Evolutionary conservation across 2,329 filamentous ascomycete species (phyloP).

Genomic region (Pyrenophora tritici-repentis): DNA sequence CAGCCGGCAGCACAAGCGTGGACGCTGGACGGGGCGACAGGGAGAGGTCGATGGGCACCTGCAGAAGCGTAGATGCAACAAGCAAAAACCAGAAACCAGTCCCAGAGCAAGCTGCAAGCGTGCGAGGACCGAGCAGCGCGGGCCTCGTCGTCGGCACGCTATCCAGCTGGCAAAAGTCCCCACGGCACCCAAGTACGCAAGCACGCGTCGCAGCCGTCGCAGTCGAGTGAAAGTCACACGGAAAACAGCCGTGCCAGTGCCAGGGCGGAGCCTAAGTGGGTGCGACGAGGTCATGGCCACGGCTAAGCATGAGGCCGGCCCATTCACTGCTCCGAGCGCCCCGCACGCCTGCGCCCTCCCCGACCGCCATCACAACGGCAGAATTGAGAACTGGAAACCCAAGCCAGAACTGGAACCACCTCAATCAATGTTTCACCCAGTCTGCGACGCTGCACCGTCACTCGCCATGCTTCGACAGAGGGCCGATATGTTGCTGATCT

Average conservation of each 20-base stretch:
- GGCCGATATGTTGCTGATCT: no score
- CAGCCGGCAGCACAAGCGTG: constrained; percentile 14
- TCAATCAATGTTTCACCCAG: no score
- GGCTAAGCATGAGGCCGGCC: not conserved
- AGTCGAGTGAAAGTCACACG: constrained; percentile 18
- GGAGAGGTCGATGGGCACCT: not conserved
- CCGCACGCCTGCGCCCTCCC: constrained; percentile 8
- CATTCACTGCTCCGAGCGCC: constrained; percentile 11
- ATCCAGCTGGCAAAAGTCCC: constrained; percentile 21
- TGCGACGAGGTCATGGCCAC: constrained; percentile 7
- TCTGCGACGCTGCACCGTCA: not conserved
- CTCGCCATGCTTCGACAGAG: no score
- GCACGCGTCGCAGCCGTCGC: constrained; percentile 3
- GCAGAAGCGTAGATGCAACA: not conserved
- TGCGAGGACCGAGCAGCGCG: constrained; percentile 7
- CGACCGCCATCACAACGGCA: constrained; percentile 12
- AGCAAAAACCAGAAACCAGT: not conserved
- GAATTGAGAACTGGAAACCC: not conserved
- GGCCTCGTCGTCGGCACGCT: constrained; percentile 11
- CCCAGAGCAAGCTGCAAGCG: not conserved
- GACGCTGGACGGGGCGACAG: not conserved
- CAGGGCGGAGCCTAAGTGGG: constrained; percentile 3
- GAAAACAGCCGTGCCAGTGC: constrained; percentile 16
- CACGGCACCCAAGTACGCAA: not conserved
- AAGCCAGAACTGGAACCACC: not conserved